Conservation (phyloP, 2,329 filamentous ascomycete genomes). For the Ophiostoma perfectum region DNA sequence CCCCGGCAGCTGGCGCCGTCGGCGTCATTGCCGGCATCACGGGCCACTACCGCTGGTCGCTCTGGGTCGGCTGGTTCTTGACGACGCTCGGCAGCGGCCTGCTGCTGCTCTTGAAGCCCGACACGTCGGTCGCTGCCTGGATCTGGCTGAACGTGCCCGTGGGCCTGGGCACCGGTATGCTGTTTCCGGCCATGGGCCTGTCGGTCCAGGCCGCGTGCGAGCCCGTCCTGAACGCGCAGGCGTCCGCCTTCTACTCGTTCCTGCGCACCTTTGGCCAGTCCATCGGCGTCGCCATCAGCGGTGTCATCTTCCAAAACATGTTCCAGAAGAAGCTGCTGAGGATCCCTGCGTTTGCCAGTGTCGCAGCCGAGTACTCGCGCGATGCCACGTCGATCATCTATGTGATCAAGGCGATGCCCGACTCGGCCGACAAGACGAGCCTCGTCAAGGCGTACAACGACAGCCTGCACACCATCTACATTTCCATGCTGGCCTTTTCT, state of each 20-base stretch:
- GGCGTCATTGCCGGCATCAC: conserved; percentile 26
- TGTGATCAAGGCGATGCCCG: conserved; percentile 47
- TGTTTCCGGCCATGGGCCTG: conserved; percentile 39
- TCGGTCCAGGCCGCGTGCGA: conserved; percentile 37
- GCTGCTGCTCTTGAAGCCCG: conserved; percentile 23
- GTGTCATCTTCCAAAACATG: conserved; percentile 39
- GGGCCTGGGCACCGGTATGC: conserved; percentile 36
- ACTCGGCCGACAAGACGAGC: conserved; percentile 36
- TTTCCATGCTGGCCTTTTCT: conserved; percentile 47
- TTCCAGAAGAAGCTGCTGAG: conserved; percentile 24
- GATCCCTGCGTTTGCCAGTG: conserved; percentile 22
- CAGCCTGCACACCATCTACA: conserved; percentile 50
- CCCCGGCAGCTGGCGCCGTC: conserved; percentile 26
- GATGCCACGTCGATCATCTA: conserved; percentile 52
- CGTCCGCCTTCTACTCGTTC: conserved; percentile 40
- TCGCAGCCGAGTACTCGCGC: conserved; percentile 43
- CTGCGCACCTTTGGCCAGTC: conserved; percentile 39
- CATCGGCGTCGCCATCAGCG: conserved; percentile 39
- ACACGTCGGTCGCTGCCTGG: conserved; percentile 32
- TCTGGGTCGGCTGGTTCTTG: conserved; percentile 30
- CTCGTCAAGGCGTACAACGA: conserved; percentile 42
- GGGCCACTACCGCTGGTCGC: conserved; percentile 33
- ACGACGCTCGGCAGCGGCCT: conserved; percentile 30
- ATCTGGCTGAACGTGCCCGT: conserved; percentile 35
- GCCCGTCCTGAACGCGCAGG: conserved; percentile 36